A percentile compares a stretch with the other conserved stretches of the same genome.
phyloP scores from a whole-genome alignment of 345 rosid genomes.

The Gossypium ekmanianum region DNA sequence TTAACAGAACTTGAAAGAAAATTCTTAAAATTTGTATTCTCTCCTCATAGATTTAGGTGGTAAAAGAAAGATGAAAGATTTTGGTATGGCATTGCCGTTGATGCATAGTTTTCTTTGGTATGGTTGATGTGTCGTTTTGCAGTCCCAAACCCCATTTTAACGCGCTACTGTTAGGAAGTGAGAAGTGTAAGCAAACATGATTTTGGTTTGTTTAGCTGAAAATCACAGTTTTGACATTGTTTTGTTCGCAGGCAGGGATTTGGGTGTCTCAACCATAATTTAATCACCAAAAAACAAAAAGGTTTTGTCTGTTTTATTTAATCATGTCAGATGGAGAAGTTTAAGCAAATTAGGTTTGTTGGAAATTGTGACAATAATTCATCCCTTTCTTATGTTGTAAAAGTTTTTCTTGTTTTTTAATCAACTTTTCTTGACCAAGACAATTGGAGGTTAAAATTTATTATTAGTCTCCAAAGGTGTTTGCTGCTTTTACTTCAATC shows the following conservation, averaged over 20 bases:
- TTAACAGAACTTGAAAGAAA: no score
- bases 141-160: constrained; percentile 31
- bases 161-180: constrained; percentile 19
- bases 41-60: no score
- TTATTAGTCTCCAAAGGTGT: no score
- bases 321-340: not conserved
- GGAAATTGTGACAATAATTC: not conserved
- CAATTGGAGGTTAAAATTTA: not conserved
- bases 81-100: not conserved
- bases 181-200: constrained; percentile 24
- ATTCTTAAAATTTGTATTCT: no score
- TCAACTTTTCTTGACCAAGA: not conserved
- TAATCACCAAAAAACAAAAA: not conserved
- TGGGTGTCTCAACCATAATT: not conserved
- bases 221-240: not conserved
- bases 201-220: not conserved
- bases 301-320: not conserved
- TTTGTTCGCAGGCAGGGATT: not conserved
- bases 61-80: not conserved
- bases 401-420: not conserved
- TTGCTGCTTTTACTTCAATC: no score
- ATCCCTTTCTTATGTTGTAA: no score
- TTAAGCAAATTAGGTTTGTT: not conserved
- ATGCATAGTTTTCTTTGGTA: not conserved
- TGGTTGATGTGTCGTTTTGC: constrained; percentile 38